Evolutionary conservation across 164 flowering plant genomes (phyloP).

Genomic region (Taxillus chinensis): DNA sequence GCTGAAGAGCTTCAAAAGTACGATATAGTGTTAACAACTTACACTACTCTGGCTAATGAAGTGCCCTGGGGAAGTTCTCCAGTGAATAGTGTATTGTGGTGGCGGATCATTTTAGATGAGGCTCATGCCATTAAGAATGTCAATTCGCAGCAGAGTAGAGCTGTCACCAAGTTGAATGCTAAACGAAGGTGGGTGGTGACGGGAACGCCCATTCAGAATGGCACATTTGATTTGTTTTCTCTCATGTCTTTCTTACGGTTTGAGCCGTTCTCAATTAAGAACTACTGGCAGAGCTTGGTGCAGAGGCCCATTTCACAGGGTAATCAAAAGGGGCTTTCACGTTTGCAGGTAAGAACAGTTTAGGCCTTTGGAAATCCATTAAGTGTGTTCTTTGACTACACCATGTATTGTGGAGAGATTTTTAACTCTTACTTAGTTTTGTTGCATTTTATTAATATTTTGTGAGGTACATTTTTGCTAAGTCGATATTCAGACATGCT

Average conservation of each 20-base stretch:
- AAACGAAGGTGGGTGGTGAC: constrained; percentile 84
- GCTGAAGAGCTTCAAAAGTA: constrained; percentile 47
- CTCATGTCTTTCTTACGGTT: constrained; percentile 75
- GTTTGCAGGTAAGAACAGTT: constrained; percentile 59
- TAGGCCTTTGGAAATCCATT: background rate
- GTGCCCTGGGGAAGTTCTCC: constrained; percentile 30
- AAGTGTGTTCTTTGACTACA: no score
- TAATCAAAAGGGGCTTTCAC: constrained; percentile 41
- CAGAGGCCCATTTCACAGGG: constrained; percentile 69
- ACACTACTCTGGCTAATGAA: constrained; percentile 60
- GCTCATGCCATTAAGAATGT: constrained; percentile 81
- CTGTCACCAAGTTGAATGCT: constrained; percentile 57
- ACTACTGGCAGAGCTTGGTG: constrained; percentile 65
- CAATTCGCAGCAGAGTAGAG: constrained; percentile 49
- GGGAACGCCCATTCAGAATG: constrained; percentile 88
- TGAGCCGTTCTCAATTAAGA: constrained; percentile 77
- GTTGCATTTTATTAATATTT: no score
- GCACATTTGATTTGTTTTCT: constrained; percentile 75
- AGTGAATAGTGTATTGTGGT: constrained; percentile 60
- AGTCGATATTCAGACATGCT: no score
- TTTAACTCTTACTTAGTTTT: no score
- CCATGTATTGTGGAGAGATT: no score
- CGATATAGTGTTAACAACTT: constrained; percentile 83
- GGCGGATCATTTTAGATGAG: constrained; percentile 83
- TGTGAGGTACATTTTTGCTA: no score